A percentile compares a stretch with the other conserved stretches of the same genome.
Evolutionary conservation across 1,284 basidiomycete species (phyloP).

Genomic region (Sutorius eximius): DNA sequence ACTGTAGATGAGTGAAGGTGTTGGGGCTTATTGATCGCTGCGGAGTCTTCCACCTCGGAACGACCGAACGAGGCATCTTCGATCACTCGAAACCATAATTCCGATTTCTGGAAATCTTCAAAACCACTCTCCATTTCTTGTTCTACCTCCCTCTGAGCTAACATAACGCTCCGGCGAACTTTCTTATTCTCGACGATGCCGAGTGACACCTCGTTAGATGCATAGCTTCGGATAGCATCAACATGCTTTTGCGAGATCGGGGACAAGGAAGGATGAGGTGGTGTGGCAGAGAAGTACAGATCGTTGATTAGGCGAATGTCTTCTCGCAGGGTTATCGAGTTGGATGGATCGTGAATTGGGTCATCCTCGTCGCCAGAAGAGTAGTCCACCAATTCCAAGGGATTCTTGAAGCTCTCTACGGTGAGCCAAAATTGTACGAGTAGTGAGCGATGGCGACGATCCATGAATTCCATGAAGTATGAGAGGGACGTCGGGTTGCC

Average conservation of each 20-base stretch:
- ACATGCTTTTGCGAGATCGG: conserved; percentile 71
- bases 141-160: conserved; percentile 84
- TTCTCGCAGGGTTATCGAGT: conserved; percentile 67
- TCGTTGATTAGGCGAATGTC: conserved; percentile 87
- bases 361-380: conserved; percentile 67
- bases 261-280: conserved; percentile 58
- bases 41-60: conserved; percentile 22
- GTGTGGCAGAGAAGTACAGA: conserved; percentile 73
- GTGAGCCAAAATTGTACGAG: conserved; percentile 97
- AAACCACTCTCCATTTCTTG: conserved; percentile 91
- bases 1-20: conserved; percentile 20
- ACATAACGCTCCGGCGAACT: conserved; percentile 76
- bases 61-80: conserved; percentile 62
- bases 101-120: conserved; percentile 81
- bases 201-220: conserved; percentile 46
- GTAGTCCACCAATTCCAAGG: conserved; percentile 81
- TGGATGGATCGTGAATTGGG: conserved; percentile 57
- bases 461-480: conserved; percentile 98
- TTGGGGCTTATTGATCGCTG: conserved; percentile 32
- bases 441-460: conserved; percentile 78
- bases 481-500: conserved; percentile 86
- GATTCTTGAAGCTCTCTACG: conserved; percentile 96
- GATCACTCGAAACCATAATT: conserved; percentile 87
- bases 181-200: conserved; percentile 54
- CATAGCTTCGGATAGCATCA: conserved; percentile 69